These are phyloP conservation scores for Boletus edulis DNA, from an alignment of 768 basidiomycete species.

Conservation along the genomic window DNA sequence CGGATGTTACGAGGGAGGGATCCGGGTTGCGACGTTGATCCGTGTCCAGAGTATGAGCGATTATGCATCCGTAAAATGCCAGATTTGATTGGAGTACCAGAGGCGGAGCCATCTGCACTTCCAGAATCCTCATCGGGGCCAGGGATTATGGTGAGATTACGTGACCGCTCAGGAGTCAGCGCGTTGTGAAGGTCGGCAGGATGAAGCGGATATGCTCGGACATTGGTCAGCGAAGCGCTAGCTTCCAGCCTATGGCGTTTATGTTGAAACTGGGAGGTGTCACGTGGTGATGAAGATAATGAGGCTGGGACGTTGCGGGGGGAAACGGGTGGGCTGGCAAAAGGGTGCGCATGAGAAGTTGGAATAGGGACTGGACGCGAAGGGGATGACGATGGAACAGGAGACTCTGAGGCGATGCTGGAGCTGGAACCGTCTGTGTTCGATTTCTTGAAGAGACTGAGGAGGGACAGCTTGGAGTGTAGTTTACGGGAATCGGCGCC, in stretches of 20 bases:
- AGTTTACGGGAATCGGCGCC: constrained; percentile 58
- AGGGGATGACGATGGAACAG: constrained; percentile 26
- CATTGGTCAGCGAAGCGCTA: constrained; percentile 21
- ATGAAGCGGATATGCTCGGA: constrained; percentile 33
- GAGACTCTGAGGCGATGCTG: constrained; percentile 35
- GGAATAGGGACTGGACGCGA: constrained; percentile 25
- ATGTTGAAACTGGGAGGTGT: constrained; percentile 16
- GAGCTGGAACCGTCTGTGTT: constrained; percentile 37
- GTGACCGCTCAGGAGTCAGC: constrained; percentile 33
- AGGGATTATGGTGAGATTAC: constrained; percentile 31
- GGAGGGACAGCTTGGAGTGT: constrained; percentile 69
- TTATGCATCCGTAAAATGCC: constrained; percentile 41
- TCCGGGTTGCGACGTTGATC: constrained; percentile 16
- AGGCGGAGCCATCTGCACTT: constrained; percentile 18
- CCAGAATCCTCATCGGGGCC: constrained; percentile 23
- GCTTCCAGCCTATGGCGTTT: constrained; percentile 23
- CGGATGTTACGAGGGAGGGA: constrained; percentile 31
- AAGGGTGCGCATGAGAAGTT: constrained; percentile 14
- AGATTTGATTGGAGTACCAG: constrained; percentile 33
- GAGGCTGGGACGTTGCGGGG: constrained; percentile 23
- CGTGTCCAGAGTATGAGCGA: constrained; percentile 36
- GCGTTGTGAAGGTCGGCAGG: constrained; percentile 50
- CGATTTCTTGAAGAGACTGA: constrained; percentile 70
- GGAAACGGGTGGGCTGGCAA: constrained; percentile 27
- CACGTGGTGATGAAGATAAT: constrained; percentile 32